Evolutionary conservation across 306 rosid species (phyloP), one percentile per base, ranked within the genome.

Genomic region (Rosa multiflora): DNA sequence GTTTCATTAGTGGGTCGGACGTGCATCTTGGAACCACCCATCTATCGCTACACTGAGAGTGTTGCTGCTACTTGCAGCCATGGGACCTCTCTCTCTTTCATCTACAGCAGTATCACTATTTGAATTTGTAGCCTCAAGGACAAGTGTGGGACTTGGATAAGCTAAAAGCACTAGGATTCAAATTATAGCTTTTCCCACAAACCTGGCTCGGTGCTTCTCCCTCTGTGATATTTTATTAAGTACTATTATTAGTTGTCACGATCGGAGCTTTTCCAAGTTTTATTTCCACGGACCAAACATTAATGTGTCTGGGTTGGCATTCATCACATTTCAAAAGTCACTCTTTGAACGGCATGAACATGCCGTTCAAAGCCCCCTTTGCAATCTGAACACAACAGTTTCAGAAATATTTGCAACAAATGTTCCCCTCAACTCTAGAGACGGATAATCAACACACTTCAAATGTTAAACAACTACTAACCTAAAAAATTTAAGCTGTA

Each of bases 91-190:
- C 32, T 11, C 35, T 68, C 32, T 29, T 23, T 29, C 12, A 56
- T 63, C 39, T 26, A 26, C 69, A 63, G n/a, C 43, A 13, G n/a
- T 64, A 64, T 5, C 35, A 67, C 72, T 18, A 5, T 75, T 69
- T 35, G 23, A 75, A 68, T 56, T 29, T 67, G 76, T 47, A 1
- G 63, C 4, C 9, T 12, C 5, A 23, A 17, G 80, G 73, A 49
- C 81, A 76, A 8, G 43, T 5, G 78, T 76, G 82, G 82, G 82
- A 52, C 82, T 72, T 43, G 63, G 69, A n/a, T 23, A 52, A 53
- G 53, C 43, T 12, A 72, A 51, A 20, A 79, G 83, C 75, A 48
- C 83, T 76, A 84, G 58, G 77, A 44, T 72, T 80, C 87, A 67
- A 80, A 80, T 80, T 47, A 66, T 47, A 72, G 64, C 79, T 79